Evolutionary conservation across 2,329 filamentous ascomycete genomes (phyloP).

Genomic region (Purpureocillium takamizusanense): DNA sequence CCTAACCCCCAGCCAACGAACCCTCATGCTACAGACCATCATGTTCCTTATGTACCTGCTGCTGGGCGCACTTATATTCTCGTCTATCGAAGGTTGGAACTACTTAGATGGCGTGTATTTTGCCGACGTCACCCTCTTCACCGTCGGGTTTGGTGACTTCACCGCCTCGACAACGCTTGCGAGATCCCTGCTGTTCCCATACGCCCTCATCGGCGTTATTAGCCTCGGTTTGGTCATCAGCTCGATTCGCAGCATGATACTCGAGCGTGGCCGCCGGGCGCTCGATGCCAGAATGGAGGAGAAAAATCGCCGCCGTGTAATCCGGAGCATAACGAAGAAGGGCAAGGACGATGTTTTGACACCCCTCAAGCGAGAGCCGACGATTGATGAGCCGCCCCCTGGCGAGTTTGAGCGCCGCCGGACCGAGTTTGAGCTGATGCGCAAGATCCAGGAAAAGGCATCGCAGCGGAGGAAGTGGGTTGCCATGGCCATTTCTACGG

Average conservation of each 20-base stretch:
- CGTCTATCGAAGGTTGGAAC: conserved; percentile 60
- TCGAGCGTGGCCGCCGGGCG: conserved; percentile 46
- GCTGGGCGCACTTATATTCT: conserved; percentile 68
- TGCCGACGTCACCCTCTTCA: conserved; percentile 63
- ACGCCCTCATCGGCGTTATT: conserved; percentile 73
- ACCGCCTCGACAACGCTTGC: conserved; percentile 41
- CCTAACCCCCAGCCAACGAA: conserved; percentile 73
- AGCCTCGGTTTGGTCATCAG: conserved; percentile 77
- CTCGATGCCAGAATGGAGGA: conserved; percentile 51
- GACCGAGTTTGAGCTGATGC: conserved; percentile 72
- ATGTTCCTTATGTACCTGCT: conserved; percentile 74
- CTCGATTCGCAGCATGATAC: conserved; percentile 60
- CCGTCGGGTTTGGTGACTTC: conserved; percentile 54
- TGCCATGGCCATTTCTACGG: conserved; percentile 57
- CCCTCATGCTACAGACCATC: conserved; percentile 85
- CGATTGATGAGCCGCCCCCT: conserved; percentile 7
- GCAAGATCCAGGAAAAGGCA: conserved; percentile 62
- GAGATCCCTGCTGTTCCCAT: conserved; percentile 70
- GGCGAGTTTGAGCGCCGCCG: conserved; percentile 53
- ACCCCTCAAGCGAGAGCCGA: conserved; percentile 28
- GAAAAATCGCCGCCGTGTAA: conserved; percentile 41
- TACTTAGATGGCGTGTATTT: conserved; percentile 76
- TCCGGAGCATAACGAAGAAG: conserved; percentile 34
- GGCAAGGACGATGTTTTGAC: conserved; percentile 39
- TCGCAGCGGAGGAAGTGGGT: conserved; percentile 63